A percentile compares a stretch with the other conserved stretches of the same genome.
Conservation (phyloP, 2,329 filamentous ascomycete genomes). For the Sarocladium brachiariae region DNA sequence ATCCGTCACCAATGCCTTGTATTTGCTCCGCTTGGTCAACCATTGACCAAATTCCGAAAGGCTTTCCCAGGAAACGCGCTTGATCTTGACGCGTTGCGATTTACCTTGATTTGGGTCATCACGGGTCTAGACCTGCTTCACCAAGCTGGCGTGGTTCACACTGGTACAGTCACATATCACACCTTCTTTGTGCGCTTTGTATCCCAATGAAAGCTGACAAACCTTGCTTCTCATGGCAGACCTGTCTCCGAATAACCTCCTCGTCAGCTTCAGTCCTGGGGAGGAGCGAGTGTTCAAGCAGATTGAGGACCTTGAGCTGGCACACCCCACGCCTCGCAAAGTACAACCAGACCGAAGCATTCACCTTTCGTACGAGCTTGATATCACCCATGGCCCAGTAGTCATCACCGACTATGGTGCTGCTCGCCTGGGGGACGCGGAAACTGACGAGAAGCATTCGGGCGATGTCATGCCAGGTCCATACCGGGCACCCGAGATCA, state of each 20-base stretch:
- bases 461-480: conserved; percentile 24
- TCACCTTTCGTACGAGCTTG: conserved; percentile 20
- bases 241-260: conserved; percentile 21
- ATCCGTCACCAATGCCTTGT: conserved; percentile 16
- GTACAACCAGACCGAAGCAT: conserved; percentile 20
- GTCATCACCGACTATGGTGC: conserved; percentile 25
- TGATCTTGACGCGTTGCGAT: conserved; percentile 18
- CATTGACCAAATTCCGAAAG: conserved; percentile 17
- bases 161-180: conserved; percentile 11
- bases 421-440: conserved; percentile 17
- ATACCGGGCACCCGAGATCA: conserved; percentile 27
- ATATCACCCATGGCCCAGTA: conserved; percentile 15
- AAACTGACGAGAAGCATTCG: conserved; percentile 12
- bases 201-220: no score
- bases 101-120: conserved; percentile 14
- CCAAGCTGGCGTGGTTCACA: conserved; percentile 15
- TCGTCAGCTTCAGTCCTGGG: conserved; percentile 14
- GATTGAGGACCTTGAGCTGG: conserved; percentile 13
- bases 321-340: conserved; percentile 18
- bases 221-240: no score
- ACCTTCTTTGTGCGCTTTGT: background rate
- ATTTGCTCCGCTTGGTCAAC: conserved; percentile 15
- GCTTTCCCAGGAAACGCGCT: conserved; percentile 17
- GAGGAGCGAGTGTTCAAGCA: conserved; percentile 13
- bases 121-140: conserved; percentile 17